Evolutionary conservation across 805 yeast species (phyloP), one percentile per base, ranked within the genome.

Genomic region (Saccharomycopsis sp.): DNA sequence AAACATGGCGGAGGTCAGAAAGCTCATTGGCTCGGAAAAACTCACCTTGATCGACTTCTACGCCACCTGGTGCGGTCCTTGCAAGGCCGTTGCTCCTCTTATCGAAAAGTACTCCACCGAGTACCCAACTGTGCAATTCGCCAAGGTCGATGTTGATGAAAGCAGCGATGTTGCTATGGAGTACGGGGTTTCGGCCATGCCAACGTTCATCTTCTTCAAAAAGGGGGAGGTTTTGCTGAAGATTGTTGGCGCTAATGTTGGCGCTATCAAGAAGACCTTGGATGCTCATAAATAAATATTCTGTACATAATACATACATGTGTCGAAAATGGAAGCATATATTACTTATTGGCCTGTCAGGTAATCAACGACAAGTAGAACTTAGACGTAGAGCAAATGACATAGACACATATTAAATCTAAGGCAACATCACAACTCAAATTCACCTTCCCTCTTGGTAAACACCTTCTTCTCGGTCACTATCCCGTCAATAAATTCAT

Each of bases 21-120:
- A 64, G 3, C 64, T 70, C 2, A 71, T 73, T 50, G 62, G 68
- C 34, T 60, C 67, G 12, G 68, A 73, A 40, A 75, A 79, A 57
- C 68, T 80, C 41, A 73, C 84, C 1, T 72, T 84, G 1, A 79
- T 84, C 53, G 89, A 85, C 67, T 85, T 84, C 68, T 82, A 77
- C 69, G 89, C 90, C 34, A 79, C 82, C 9, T 85, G 90, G 90
- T 85, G 90, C 70, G 89, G 85, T 5, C 90, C 90, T n/a, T 85
- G 90, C 65, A 83, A 81, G 64, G 85, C 85, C n/a, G 78, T 85
- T 64, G 76, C 85, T 2, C 90, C 90, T 15, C 68, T 80, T 20
- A 68, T 83, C 51, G 77, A 78, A 20, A 72, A 74, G 57, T 69
- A 72, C 54, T 65, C 72, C 24, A 59, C 66, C 7, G 70, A 74